Evolutionary conservation across 164 flowering plant species (phyloP).

Genomic region (grape (Vitis vinifera)): DNA sequence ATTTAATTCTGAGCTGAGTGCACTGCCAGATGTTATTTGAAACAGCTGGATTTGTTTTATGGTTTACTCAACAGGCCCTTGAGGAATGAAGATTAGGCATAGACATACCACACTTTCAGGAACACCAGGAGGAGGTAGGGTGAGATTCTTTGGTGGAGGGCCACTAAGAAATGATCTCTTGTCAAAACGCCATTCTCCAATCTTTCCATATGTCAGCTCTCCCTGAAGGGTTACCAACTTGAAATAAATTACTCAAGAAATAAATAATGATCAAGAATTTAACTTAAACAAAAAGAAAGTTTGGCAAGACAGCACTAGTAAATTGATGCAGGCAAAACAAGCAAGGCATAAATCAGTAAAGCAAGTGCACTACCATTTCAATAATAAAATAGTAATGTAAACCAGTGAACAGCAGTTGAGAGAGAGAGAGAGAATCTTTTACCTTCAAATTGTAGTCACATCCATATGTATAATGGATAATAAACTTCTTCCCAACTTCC

Average conservation of each 20-base stretch:
- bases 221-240: conserved; percentile 52
- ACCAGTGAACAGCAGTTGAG: too few relatives aligned
- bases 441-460: conserved; percentile 89
- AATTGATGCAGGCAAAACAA: too few relatives aligned
- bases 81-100: neutral
- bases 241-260: neutral
- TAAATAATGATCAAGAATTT: too few relatives aligned
- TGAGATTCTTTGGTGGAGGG: conserved; percentile 71
- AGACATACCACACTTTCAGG: conserved; percentile 98
- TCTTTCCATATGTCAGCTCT: conserved; percentile 77
- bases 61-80: too few relatives aligned
- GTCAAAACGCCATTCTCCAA: conserved; percentile 97
- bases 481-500: conserved; percentile 53
- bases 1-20: too few relatives aligned
- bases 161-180: conserved; percentile 76
- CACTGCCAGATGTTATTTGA: too few relatives aligned
- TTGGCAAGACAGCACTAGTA: too few relatives aligned
- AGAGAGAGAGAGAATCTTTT: neutral
- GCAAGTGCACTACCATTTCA: too few relatives aligned
- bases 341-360: too few relatives aligned
- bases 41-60: too few relatives aligned
- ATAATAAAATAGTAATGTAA: too few relatives aligned
- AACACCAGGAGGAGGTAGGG: conserved; percentile 94
- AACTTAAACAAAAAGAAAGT: too few relatives aligned
- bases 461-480: conserved; percentile 92